These are phyloP conservation scores for Termitomyces eurrhizus DNA, from an alignment of 768 basidiomycete species.

Conservation along the genomic window DNA sequence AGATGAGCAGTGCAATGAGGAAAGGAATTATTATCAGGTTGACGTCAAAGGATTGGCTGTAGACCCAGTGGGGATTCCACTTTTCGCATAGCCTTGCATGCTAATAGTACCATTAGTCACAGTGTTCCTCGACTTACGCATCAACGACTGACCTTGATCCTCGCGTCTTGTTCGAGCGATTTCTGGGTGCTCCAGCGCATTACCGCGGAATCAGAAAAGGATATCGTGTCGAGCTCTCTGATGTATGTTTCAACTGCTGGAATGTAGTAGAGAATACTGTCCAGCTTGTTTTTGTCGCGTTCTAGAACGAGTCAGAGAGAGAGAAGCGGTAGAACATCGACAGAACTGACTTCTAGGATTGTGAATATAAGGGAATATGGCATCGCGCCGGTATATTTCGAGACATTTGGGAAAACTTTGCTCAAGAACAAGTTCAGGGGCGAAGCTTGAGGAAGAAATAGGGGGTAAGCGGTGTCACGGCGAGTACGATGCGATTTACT, in stretches of 20 bases:
- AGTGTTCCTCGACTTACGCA: background rate
- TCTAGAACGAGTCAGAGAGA: conserved; percentile 8
- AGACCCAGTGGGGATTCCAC: conserved; percentile 26
- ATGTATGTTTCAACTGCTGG: conserved; percentile 23
- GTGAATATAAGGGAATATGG: conserved; percentile 27
- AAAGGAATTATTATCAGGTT: conserved; percentile 21
- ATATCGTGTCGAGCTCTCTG: conserved; percentile 21
- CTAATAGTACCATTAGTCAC: conserved; percentile 11
- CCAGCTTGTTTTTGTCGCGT: conserved; percentile 10
- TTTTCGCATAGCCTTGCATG: conserved; percentile 32
- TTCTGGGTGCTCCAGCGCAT: conserved; percentile 26
- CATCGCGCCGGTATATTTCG: conserved; percentile 21
- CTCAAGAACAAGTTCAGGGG: conserved; percentile 24
- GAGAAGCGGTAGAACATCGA: background rate
- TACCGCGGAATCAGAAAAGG: conserved; percentile 17
- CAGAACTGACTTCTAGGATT: conserved; percentile 20
- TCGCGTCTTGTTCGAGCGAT: conserved; percentile 18
- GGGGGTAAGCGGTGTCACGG: background rate
- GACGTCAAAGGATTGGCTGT: conserved; percentile 14
- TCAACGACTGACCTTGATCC: conserved; percentile 4
- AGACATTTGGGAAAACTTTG: conserved; percentile 21
- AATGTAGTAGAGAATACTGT: conserved; percentile 22
- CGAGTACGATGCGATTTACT: conserved; percentile 20
- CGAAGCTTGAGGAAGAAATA: conserved; percentile 21
- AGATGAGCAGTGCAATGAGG: conserved; percentile 22